Base-by-base conservation (phyloP, 2,329 filamentous ascomycete genomes). In the Dothistroma pini region DNA sequence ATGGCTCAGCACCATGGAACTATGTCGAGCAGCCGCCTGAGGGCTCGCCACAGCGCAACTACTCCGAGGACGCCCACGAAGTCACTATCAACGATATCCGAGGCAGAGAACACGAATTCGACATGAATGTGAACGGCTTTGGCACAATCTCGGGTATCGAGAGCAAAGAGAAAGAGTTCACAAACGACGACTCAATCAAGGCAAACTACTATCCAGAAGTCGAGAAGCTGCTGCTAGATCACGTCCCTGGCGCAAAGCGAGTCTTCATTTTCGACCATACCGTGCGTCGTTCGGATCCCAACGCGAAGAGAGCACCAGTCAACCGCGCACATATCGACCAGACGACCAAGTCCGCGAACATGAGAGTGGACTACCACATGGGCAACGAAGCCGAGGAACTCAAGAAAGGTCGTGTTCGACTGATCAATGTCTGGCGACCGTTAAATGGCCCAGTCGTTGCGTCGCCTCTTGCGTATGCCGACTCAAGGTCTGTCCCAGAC, bases 251-350 rank as follows among this genome's bases (percentile, higher is more conserved):
- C 57, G 82, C 84, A 29, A 81, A 84, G 59, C 81, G 82, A 4
- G 80, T 96, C 32, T 79, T 90, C 67, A 78, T 96, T 72, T 96
- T 96, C 77, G 91, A 96, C 79, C 90, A 96, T 78, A 96, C 91
- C 8, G 85, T 96, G 74, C 88, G 92, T n/a, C 84, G 89, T 48
- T 80, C 84, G 11, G 72, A 76, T 1, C 82, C 86, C 0, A 75
- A 79, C 57, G 83, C 89, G 0, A 74, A 75, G n/a, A 84, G 91
- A 53, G 80, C 78, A 1, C 91, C 92, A 1, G 91, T 96, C 0
- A 84, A 80, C 12, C 76, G 84, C 47, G 89, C 89, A 0, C 92
- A 96, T 75, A 89, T 96, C 64, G 92, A 96, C 74, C 92, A 96
- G 76, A 95, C 91, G 0, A 76, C 83, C 7, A 75, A 75, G 16